Evolutionary conservation across 2,329 filamentous ascomycete genomes (phyloP).

Genomic region (Calonectria hongkongensis): DNA sequence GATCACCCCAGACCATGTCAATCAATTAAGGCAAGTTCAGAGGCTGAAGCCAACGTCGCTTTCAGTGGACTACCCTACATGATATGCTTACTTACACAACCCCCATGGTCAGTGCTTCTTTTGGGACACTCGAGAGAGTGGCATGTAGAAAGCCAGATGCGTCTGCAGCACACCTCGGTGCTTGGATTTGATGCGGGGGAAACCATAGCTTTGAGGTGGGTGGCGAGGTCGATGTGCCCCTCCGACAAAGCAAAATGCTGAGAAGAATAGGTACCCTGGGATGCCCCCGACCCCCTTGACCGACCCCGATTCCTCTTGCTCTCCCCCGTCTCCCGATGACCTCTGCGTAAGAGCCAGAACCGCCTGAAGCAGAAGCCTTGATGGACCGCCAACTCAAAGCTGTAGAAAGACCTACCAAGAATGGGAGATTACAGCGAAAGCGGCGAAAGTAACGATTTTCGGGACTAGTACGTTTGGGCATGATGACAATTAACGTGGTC

Average conservation of each 20-base stretch:
- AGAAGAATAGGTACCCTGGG: slow-evolving; percentile 7
- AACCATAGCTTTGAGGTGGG: background rate
- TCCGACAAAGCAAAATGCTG: background rate
- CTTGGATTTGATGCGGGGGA: background rate
- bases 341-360: no score
- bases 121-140: slow-evolving; percentile 5
- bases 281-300: background rate
- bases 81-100: background rate
- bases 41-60: background rate
- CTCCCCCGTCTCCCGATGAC: background rate
- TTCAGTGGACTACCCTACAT: background rate
- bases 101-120: slow-evolving; percentile 13
- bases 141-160: background rate
- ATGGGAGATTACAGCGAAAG: background rate
- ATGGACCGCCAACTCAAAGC: background rate
- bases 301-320: background rate
- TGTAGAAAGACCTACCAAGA: background rate
- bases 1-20: background rate
- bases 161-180: background rate
- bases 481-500: no score
- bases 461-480: no score
- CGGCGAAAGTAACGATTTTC: no score
- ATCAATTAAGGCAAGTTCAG: background rate
- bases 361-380: background rate
- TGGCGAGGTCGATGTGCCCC: background rate